A percentile compares a stretch with the other conserved stretches of the same genome.
Evolutionary conservation across 2,329 filamentous ascomycete genomes (phyloP).

Genomic region (Tolypocladium album): DNA sequence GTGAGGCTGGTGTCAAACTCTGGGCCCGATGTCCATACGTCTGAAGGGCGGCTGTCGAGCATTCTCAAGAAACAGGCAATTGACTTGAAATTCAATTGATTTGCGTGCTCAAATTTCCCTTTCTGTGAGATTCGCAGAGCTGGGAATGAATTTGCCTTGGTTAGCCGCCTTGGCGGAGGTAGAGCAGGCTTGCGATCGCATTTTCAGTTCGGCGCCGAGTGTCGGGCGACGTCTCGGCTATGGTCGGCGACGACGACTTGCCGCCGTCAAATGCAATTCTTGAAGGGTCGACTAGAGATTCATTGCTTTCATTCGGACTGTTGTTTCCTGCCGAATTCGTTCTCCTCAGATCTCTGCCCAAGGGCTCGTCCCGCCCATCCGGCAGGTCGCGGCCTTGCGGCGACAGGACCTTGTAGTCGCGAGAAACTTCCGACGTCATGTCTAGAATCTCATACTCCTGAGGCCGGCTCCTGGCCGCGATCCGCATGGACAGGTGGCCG

Average conservation of each 20-base stretch:
- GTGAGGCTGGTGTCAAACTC: too few relatives aligned
- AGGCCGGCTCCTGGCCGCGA: constrained; percentile 14
- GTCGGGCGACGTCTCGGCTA: constrained; percentile 8
- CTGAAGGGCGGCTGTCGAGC: too few relatives aligned
- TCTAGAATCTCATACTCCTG: constrained; percentile 25
- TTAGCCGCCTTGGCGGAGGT: constrained; percentile 21
- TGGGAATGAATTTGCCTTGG: not conserved
- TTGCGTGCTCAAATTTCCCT: constrained; percentile 12
- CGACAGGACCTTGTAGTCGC: constrained; percentile 18
- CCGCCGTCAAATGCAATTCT: not conserved
- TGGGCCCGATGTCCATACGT: too few relatives aligned
- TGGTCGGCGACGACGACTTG: not conserved
- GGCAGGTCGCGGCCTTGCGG: not conserved
- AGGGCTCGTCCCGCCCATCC: not conserved
- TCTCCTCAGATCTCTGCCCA: not conserved
- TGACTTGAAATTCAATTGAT: constrained; percentile 12
- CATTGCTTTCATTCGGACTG: not conserved
- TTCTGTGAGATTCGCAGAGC: not conserved
- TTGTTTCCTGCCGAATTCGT: not conserved
- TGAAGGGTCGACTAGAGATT: not conserved
- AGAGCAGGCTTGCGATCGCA: constrained; percentile 23
- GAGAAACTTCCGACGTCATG: constrained; percentile 23
- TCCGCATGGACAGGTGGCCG: constrained; percentile 22
- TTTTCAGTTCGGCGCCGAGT: constrained; percentile 20
- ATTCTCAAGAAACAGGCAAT: too few relatives aligned